Evolutionary conservation across 2,329 filamentous ascomycete genomes (phyloP).

Genomic region (Blastomyces emzantsi): DNA sequence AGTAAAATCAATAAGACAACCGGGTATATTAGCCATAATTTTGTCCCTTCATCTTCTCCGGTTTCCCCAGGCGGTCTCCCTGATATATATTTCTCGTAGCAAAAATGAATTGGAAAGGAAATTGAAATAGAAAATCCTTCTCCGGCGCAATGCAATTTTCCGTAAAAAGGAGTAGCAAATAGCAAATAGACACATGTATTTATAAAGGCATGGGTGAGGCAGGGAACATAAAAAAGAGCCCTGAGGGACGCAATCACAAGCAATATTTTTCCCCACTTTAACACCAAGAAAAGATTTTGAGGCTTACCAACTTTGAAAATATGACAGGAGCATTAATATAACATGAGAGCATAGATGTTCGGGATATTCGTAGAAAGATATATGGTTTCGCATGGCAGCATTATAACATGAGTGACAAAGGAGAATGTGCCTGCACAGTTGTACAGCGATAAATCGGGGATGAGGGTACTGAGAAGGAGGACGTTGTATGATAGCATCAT

Average conservation of each 20-base stretch:
- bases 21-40: neutral
- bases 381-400: neutral
- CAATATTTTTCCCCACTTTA: neutral
- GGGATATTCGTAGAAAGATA: neutral
- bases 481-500: conserved; percentile 17
- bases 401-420: neutral
- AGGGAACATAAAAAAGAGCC: neutral
- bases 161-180: neutral
- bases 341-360: neutral
- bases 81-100: neutral
- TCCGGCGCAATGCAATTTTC: conserved; percentile 1
- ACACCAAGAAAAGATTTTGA: neutral
- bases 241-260: no score
- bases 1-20: neutral
- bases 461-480: neutral
- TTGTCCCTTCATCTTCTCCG: neutral
- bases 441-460: neutral
- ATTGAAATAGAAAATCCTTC: neutral
- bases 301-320: neutral
- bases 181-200: neutral
- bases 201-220: neutral
- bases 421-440: neutral
- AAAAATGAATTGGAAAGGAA: neutral
- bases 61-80: neutral
- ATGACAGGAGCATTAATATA: neutral